These are phyloP conservation scores for Talaromyces pinophilus DNA, from an alignment of 2,329 filamentous ascomycete species.

Conservation along the genomic window DNA sequence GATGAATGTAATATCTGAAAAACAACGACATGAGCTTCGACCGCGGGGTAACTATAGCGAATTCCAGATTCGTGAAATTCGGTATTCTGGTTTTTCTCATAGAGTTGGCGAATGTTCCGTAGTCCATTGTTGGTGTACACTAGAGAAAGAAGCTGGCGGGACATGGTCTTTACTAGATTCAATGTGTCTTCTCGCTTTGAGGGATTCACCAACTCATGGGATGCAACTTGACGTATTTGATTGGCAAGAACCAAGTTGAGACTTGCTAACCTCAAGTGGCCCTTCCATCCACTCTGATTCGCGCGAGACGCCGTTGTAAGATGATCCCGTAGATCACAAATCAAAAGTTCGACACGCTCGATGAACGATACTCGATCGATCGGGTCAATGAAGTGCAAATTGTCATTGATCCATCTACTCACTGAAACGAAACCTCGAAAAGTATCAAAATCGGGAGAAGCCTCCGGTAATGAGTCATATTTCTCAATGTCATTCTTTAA, in stretches of 20 bases:
- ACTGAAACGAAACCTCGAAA: slow-evolving; percentile 34
- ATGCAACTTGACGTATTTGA: slow-evolving; percentile 42
- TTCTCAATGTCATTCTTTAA: slow-evolving; percentile 33
- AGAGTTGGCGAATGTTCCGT: slow-evolving; percentile 43
- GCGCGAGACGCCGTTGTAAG: slow-evolving; percentile 23
- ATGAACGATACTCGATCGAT: slow-evolving; percentile 55
- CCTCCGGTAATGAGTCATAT: background rate
- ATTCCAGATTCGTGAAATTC: slow-evolving; percentile 52
- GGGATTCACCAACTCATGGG: slow-evolving; percentile 34
- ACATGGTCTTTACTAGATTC: slow-evolving; percentile 36
- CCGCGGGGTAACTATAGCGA: slow-evolving; percentile 43
- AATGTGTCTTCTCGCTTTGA: slow-evolving; percentile 30
- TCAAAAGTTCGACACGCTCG: slow-evolving; percentile 36
- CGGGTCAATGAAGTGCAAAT: slow-evolving; percentile 56
- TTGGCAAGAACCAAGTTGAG: slow-evolving; percentile 43
- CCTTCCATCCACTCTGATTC: slow-evolving; percentile 26
- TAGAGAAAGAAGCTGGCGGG: slow-evolving; percentile 40
- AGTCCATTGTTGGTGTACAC: slow-evolving; percentile 38
- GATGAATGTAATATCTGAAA: slow-evolving; percentile 45
- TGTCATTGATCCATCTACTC: slow-evolving; percentile 52
- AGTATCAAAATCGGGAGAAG: background rate
- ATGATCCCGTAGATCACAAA: slow-evolving; percentile 45
- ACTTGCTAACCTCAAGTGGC: slow-evolving; percentile 30
- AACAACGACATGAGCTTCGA: slow-evolving; percentile 52
- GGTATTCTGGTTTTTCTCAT: slow-evolving; percentile 48